Evolutionary conservation across 257 asterid species (phyloP).

Genomic region (Fraxinus americana): DNA sequence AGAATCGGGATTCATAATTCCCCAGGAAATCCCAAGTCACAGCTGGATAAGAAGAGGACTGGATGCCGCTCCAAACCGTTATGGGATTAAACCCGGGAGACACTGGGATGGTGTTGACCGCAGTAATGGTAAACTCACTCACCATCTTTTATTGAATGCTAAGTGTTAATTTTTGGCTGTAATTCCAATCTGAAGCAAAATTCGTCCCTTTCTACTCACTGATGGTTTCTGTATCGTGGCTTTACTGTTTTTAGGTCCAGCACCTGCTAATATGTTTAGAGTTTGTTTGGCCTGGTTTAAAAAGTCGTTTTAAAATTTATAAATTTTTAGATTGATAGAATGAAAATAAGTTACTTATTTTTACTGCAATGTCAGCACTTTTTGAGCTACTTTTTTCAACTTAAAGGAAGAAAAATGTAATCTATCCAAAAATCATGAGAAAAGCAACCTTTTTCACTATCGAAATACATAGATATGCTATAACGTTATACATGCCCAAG

Average conservation of each 20-base stretch:
- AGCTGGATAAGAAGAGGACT: constrained; percentile 50
- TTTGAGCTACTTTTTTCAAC: not conserved
- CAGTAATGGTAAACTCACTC: constrained; percentile 44
- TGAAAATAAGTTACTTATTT: not conserved
- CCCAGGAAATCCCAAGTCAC: constrained; percentile 50
- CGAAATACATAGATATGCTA: not conserved
- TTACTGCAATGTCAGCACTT: not conserved
- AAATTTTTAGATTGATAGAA: not conserved
- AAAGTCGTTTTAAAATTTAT: not conserved
- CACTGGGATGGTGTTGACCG: constrained; percentile 65
- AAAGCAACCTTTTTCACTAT: not conserved
- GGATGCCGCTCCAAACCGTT: constrained; percentile 50
- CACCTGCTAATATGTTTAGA: not conserved
- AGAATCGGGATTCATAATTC: constrained; percentile 49
- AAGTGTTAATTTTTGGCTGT: not conserved
- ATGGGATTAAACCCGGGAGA: constrained; percentile 51
- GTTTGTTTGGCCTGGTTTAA: not conserved
- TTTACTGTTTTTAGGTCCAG: not conserved
- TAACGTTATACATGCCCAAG: not conserved
- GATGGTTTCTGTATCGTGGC: not conserved
- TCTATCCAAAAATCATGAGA: not conserved
- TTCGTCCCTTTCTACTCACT: not conserved
- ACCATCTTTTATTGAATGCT: not conserved
- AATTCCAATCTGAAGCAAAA: not conserved
- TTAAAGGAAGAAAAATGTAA: not conserved